These are phyloP conservation scores for Mycena crocata DNA, from an alignment of 768 basidiomycete genomes.

Conservation along the genomic window DNA sequence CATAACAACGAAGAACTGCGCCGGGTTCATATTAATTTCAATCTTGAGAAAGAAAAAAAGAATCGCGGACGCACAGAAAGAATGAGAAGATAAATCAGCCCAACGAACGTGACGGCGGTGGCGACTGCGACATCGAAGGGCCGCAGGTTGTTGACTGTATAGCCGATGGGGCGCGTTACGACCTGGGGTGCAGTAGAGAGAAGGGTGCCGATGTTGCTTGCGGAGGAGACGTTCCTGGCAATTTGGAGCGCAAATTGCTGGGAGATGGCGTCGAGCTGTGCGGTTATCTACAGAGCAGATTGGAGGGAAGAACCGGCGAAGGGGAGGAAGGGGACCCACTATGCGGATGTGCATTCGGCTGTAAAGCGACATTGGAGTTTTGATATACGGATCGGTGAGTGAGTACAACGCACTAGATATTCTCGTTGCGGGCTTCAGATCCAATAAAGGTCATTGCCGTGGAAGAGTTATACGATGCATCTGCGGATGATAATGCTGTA, in stretches of 20 bases:
- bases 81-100: constrained; percentile 64
- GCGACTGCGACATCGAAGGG: constrained; percentile 66
- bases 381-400: not conserved
- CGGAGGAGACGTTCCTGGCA: constrained; percentile 32
- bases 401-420: constrained; percentile 63
- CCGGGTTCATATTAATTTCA: constrained; percentile 37
- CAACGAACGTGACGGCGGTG: constrained; percentile 64
- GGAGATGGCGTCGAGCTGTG: constrained; percentile 30
- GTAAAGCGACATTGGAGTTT: not conserved
- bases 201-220: constrained; percentile 43
- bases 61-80: constrained; percentile 46
- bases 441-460: constrained; percentile 61
- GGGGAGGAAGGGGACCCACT: constrained; percentile 30
- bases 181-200: constrained; percentile 51
- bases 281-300: not conserved
- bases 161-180: constrained; percentile 52
- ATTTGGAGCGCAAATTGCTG: constrained; percentile 45
- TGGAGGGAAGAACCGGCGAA: not conserved
- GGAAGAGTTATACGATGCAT: constrained; percentile 60
- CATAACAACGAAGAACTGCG: constrained; percentile 44
- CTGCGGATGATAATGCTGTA: constrained; percentile 49
- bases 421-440: constrained; percentile 67
- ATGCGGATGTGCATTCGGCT: constrained; percentile 11
- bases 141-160: constrained; percentile 51
- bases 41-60: constrained; percentile 29